Evolutionary conservation across 805 yeast genomes (phyloP).

Genomic region (Yarrowia sp.): DNA sequence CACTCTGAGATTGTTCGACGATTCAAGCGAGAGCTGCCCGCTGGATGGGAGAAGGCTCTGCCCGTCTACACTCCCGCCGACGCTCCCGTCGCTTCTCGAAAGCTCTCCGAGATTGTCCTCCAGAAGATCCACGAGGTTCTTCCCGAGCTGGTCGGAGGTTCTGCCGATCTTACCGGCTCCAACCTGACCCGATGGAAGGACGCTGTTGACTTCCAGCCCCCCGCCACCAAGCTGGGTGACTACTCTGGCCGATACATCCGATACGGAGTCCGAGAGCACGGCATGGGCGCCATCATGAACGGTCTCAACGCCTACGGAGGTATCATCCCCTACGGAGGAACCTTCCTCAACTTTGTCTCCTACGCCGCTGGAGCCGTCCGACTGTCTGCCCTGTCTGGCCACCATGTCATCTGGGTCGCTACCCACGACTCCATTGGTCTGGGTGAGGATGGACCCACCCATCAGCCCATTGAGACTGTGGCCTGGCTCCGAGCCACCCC

Average conservation of each 20-base stretch:
- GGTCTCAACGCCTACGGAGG: slow-evolving; percentile 65
- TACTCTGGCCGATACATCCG: slow-evolving; percentile 67
- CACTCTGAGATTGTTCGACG: slow-evolving; percentile 37
- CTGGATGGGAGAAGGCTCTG: slow-evolving; percentile 69
- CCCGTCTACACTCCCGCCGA: slow-evolving; percentile 80
- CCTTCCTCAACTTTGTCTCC: slow-evolving; percentile 88
- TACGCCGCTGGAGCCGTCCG: slow-evolving; percentile 54
- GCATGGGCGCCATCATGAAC: slow-evolving; percentile 96
- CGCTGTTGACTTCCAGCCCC: slow-evolving; percentile 59
- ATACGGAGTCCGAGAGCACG: slow-evolving; percentile 98
- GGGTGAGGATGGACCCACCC: slow-evolving; percentile 58
- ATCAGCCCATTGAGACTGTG: slow-evolving; percentile 52
- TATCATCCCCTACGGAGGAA: slow-evolving; percentile 90
- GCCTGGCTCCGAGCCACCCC: slow-evolving; percentile 52
- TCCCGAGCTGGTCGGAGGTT: slow-evolving; percentile 40
- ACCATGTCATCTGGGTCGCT: slow-evolving; percentile 49
- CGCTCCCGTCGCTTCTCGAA: slow-evolving; percentile 45
- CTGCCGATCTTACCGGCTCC: slow-evolving; percentile 42
- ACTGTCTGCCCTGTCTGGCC: slow-evolving; percentile 47
- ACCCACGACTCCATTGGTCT: slow-evolving; percentile 57
- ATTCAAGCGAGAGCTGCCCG: slow-evolving; percentile 51
- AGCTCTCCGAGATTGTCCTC: slow-evolving; percentile 38
- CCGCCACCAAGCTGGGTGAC: slow-evolving; percentile 45
- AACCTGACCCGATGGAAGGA: slow-evolving; percentile 37
- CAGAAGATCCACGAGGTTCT: slow-evolving; percentile 37